Conservation (phyloP, 371 early-diverging fungal species). For the Chytridium lagenaria region DNA sequence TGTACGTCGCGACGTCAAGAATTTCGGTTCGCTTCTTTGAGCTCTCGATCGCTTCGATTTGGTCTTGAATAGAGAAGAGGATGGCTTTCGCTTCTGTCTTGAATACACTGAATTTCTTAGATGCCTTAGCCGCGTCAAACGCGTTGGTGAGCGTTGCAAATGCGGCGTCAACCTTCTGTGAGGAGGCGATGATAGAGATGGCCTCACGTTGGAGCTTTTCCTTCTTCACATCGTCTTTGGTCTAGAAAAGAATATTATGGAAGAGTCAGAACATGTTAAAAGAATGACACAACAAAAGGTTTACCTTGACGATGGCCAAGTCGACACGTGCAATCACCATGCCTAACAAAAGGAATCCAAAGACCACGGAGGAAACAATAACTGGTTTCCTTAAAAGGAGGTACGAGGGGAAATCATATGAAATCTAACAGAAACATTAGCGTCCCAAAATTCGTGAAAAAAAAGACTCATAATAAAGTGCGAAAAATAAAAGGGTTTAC, state of each 20-base stretch:
- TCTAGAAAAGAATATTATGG: not conserved
- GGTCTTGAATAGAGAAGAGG: not conserved
- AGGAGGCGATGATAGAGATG: not conserved
- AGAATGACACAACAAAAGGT: too few relatives aligned
- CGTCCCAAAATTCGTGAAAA: not conserved
- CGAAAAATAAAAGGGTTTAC: slow-evolving; percentile 38
- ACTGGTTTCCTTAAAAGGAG: slow-evolving; percentile 48
- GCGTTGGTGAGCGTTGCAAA: not conserved
- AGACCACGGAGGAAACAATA: slow-evolving; percentile 35
- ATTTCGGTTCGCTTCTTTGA: not conserved
- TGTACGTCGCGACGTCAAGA: not conserved
- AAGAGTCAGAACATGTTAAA: not conserved
- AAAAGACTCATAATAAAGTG: slow-evolving; percentile 17
- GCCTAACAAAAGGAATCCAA: slow-evolving; percentile 42
- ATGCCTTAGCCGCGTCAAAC: slow-evolving; percentile 2
- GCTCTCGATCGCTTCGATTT: not conserved
- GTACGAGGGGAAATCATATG: slow-evolving; percentile 40
- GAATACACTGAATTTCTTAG: not conserved
- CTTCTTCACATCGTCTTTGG: not conserved
- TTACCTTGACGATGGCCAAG: slow-evolving; percentile 42
- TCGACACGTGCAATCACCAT: slow-evolving; percentile 47
- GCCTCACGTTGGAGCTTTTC: not conserved
- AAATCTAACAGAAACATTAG: slow-evolving; percentile 38
- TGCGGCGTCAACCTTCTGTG: slow-evolving; percentile 53
- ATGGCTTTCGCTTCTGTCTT: not conserved